Base-by-base conservation (phyloP, 176 grass and related monocot genomes). In the Lolium rigidum region DNA sequence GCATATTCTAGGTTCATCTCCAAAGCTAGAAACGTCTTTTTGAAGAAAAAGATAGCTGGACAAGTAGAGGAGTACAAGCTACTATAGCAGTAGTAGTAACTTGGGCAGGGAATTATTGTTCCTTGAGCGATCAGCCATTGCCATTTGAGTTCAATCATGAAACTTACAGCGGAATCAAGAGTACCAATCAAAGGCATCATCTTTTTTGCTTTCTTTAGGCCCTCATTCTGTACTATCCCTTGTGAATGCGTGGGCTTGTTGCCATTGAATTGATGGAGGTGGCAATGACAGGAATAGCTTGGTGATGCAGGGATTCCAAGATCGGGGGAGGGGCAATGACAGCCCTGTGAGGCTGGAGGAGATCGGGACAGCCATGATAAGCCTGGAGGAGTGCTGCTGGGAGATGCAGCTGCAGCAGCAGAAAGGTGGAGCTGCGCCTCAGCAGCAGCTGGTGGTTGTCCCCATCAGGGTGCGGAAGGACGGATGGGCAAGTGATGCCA, bases 351-450 rank as follows among this genome's bases (percentile, higher is more conserved):
- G 85, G 91, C 80, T 89, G 51, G 88, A 94, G 70, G 84, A 89
- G 86, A 94, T 99, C 43, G 97, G 97, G 71, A 94, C 86, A 85
- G 68, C 90, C 82, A 90, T 50, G 74, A 88, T 86, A 87, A 91
- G 62, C 88, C 87, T 99, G 55, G 94, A 86, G 62, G 97, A 97
- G 80, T 94, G 90, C 88, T 89, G 77, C 81, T 87, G 85, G 71
- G 86, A 87, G 88, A 94, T 67, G 84, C 92, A 92, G 31, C 84
- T 50, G 65, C 92, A 91, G 83, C 86, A 88, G 26, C 86, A 67
- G 62, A 78, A 89, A 82, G 70, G n/a, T 57, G 58, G 52, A 57
- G 77, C 31, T 2, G 31, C 38, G 10, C 63, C 81, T 49, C 80
- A 70, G 56, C 88, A 88, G 83, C 78, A 90, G 86, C 83, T 80